These are phyloP conservation scores for Cyclotella sp. DNA, from an alignment of 108 stramenopile genomes.

Conservation along the genomic window DNA sequence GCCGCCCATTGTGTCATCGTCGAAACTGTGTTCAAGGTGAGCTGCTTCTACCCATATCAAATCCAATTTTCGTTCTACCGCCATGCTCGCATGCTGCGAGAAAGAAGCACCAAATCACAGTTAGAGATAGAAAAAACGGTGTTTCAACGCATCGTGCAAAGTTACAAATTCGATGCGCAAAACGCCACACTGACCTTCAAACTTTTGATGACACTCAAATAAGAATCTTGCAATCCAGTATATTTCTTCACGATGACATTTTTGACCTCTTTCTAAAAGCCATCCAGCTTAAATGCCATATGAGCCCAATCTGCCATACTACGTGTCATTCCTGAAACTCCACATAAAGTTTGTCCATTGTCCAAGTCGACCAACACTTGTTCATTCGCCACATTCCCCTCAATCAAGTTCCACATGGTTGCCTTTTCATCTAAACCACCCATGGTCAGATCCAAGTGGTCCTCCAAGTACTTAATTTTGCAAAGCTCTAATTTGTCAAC, in stretches of 20 bases:
- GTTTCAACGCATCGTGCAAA: too few relatives aligned
- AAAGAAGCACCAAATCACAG: background rate
- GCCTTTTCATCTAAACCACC: conserved; percentile 72
- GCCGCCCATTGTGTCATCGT: conserved; percentile 41
- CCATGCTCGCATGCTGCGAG: conserved; percentile 88
- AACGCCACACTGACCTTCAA: conserved; percentile 62
- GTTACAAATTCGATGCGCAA: too few relatives aligned
- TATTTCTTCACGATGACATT: conserved; percentile 99
- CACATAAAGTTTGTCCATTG: conserved; percentile 24
- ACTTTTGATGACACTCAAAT: conserved; percentile 95
- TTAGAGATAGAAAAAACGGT: too few relatives aligned
- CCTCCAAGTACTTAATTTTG: conserved; percentile 22
- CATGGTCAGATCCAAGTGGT: conserved; percentile 59
- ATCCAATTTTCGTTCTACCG: conserved; percentile 83
- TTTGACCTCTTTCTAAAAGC: conserved; percentile 71
- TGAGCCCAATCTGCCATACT: conserved; percentile 87
- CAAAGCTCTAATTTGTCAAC: conserved; percentile 46
- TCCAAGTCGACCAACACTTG: conserved; percentile 32
- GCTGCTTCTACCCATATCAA: conserved; percentile 97
- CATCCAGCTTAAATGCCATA: conserved; percentile 89
- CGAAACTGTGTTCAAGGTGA: conserved; percentile 76
- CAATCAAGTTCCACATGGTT: conserved; percentile 51
- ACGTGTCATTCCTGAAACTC: conserved; percentile 31
- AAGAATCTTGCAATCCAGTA: conserved; percentile 94
- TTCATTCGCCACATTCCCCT: conserved; percentile 42